A percentile compares a stretch with the other conserved stretches of the same genome.
Conservation (phyloP, 805 yeast genomes). For the Maudiozyma bulderi region DNA sequence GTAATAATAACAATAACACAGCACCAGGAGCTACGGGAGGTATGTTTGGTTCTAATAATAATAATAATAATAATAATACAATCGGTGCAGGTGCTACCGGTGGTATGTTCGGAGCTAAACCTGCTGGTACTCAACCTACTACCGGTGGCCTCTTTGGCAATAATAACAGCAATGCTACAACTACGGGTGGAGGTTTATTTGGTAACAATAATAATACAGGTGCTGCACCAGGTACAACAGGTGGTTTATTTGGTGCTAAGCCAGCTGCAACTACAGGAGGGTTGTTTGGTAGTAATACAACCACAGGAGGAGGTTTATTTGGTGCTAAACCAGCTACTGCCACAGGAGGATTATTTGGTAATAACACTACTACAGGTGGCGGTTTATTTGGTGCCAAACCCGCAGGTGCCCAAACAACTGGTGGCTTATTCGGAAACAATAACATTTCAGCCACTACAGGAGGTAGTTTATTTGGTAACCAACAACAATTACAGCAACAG, state of each 20-base stretch:
- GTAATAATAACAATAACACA: slow-evolving; percentile 15
- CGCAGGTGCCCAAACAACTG: slow-evolving; percentile 2
- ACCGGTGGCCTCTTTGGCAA: slow-evolving; percentile 10
- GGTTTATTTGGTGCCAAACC: slow-evolving; percentile 29
- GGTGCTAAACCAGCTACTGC: slow-evolving; percentile 16
- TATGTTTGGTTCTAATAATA: slow-evolving; percentile 5
- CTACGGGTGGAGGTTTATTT: slow-evolving; percentile 18
- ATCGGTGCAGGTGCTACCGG: slow-evolving; percentile 2
- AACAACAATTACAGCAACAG: slow-evolving; percentile 15
- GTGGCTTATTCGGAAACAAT: slow-evolving; percentile 6
- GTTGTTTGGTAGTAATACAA: slow-evolving; percentile 6
- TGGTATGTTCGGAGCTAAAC: slow-evolving; percentile 8
- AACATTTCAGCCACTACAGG: slow-evolving; percentile 2
- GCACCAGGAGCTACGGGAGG: slow-evolving; percentile 4
- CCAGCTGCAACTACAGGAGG: slow-evolving; percentile 6
- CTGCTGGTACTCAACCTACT: slow-evolving; percentile 4
- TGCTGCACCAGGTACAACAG: slow-evolving; percentile 1
- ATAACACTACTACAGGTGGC: slow-evolving; percentile 16
- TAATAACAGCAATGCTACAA: not conserved
- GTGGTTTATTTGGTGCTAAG: slow-evolving; percentile 9
- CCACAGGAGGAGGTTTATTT: slow-evolving; percentile 18
- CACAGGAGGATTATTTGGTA: slow-evolving; percentile 29
- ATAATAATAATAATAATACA: not conserved
- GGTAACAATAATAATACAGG: slow-evolving; percentile 16
- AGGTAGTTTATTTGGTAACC: slow-evolving; percentile 25